Evolutionary conservation across 352 stramenopile genomes (phyloP), one percentile per base, ranked within the genome.

Genomic region (Pythium aquatile): DNA sequence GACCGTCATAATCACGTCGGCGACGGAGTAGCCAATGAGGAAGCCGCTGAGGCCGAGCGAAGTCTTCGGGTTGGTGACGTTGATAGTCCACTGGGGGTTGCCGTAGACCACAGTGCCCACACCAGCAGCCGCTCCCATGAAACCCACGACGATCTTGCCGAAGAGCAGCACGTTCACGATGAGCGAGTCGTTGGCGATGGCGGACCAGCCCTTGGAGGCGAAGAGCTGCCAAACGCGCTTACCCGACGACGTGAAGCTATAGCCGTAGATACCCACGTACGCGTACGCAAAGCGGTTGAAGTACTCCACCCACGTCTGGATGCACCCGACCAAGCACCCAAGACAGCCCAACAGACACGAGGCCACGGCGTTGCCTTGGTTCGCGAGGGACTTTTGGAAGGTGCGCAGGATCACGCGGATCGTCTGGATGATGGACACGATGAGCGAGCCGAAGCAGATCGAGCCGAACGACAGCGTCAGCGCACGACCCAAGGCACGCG

Each of bases 391-490:
- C 24, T 80, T 70, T 52, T 74, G 79, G 39, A 75, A 84, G 39
- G 57, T 72, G 55, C 60, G 55, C 47, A 88, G 26, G 3, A 86
- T 61, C 35, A 83, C 78, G 32, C 75, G 72, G 32, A 92, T 80
- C 8, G 78, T 81, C 61, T 90, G 71, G n/a, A 93, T 69, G 58
- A 91, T 79, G 29, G 81, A 81, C 10, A 90, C 79, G 35, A 90
- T 75, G 20, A 90, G 70, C 16, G 79, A 87, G 2, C 81, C 81
- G 54, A 90, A 83, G 70, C 75, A 96, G 57, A 97, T 96, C 24
- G 77, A 90, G 39, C 90, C 90, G 47, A 94, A 88, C 29, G 85
- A 85, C n/a, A 83, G 79, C 33, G 89, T 97, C 11, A 83, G 75
- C 20, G 84, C 78, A 32, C 88, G 79, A 20, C 55, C 53, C 2